A percentile compares a stretch with the other conserved stretches of the same genome.
phyloP scores from a whole-genome alignment of 2,329 filamentous ascomycete species.

The Xylaria sp. region DNA sequence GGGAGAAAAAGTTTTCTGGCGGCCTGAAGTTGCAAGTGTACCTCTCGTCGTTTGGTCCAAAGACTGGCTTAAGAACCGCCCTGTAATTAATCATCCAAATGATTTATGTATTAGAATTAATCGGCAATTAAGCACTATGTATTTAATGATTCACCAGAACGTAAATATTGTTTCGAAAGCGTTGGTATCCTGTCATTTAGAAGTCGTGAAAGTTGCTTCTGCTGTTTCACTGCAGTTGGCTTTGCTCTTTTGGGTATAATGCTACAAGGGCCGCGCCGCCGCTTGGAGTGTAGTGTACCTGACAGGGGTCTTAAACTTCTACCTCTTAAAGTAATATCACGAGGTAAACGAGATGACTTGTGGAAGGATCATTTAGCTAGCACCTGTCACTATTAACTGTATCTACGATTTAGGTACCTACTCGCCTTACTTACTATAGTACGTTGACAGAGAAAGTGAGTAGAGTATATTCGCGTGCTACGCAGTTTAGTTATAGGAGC shows the following conservation, averaged over 20 bases:
- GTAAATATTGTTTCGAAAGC: too few relatives aligned
- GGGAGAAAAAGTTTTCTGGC: constrained; percentile 44
- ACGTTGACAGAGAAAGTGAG: too few relatives aligned
- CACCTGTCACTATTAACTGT: too few relatives aligned
- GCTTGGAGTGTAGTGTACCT: constrained; percentile 29
- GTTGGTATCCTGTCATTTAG: too few relatives aligned
- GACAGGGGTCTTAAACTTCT: constrained; percentile 44
- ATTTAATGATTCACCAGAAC: too few relatives aligned
- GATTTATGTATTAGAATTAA: background rate
- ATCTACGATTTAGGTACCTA: too few relatives aligned
- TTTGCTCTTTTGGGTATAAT: constrained; percentile 36
- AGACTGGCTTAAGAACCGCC: background rate
- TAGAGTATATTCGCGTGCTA: too few relatives aligned
- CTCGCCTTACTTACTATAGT: too few relatives aligned
- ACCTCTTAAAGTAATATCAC: constrained; percentile 21
- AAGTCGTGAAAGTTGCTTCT: too few relatives aligned
- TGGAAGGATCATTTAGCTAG: too few relatives aligned
- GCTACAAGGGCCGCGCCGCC: background rate
- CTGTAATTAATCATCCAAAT: background rate
- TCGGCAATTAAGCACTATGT: too few relatives aligned
- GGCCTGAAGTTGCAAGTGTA: constrained; percentile 23
- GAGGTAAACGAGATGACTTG: background rate
- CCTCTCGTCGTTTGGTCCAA: background rate
- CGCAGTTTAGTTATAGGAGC: too few relatives aligned
- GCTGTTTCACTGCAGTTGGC: background rate